Evolutionary conservation across 2,329 filamentous ascomycete species (phyloP).

Genomic region (Aspergillus aculeatus): DNA sequence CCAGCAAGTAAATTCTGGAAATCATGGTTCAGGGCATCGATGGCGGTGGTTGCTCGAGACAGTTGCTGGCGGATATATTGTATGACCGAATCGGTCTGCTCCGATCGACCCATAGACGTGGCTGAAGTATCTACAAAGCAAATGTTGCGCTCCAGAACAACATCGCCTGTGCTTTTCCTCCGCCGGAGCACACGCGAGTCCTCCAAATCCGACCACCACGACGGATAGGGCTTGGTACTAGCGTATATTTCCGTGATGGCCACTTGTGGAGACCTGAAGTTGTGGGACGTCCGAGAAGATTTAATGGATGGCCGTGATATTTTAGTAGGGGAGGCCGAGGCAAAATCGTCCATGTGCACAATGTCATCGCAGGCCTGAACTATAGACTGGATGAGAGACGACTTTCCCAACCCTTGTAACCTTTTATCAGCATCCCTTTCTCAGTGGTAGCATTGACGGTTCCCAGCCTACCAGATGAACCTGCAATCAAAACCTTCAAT

Average conservation of each 20-base stretch:
- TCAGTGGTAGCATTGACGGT: background rate
- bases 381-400: slow-evolving; percentile 82
- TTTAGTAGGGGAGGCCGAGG: slow-evolving; percentile 20
- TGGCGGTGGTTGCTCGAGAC: slow-evolving; percentile 60
- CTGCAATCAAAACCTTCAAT: slow-evolving; percentile 84
- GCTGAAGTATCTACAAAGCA: slow-evolving; percentile 86
- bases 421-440: background rate
- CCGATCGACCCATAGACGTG: slow-evolving; percentile 52
- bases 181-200: slow-evolving; percentile 60
- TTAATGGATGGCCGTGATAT: slow-evolving; percentile 23
- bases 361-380: slow-evolving; percentile 86
- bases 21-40: slow-evolving; percentile 68
- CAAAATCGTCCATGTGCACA: slow-evolving; percentile 77
- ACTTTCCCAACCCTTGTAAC: slow-evolving; percentile 73
- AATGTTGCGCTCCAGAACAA: slow-evolving; percentile 83
- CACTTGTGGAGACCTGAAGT: slow-evolving; percentile 15
- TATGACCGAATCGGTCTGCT: slow-evolving; percentile 59
- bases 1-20: slow-evolving; percentile 75
- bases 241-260: slow-evolving; percentile 68
- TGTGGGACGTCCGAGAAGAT: slow-evolving; percentile 20
- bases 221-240: slow-evolving; percentile 79
- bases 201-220: slow-evolving; percentile 84
- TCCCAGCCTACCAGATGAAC: slow-evolving; percentile 63
- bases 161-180: slow-evolving; percentile 71
- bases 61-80: slow-evolving; percentile 73